These are phyloP conservation scores for Omphalotus guepiniiformis DNA, from an alignment of 768 basidiomycete species.

Conservation along the genomic window DNA sequence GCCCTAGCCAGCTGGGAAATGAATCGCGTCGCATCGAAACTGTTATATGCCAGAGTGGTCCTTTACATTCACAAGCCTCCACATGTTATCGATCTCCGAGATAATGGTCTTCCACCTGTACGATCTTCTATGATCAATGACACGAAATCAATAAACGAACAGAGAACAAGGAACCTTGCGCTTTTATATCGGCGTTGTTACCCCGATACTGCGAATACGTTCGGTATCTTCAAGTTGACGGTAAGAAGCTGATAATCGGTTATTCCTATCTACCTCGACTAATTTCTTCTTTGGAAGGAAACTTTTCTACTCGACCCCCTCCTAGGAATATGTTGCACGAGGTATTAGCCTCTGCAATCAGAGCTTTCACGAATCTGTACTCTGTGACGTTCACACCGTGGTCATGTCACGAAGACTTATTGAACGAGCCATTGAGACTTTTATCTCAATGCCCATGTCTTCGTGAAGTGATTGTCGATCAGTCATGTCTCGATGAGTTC, in stretches of 20 bases:
- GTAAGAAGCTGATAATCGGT: slow-evolving; percentile 23
- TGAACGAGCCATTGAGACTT: slow-evolving; percentile 6
- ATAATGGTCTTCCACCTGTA: background rate
- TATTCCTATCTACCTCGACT: background rate
- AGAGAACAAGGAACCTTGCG: slow-evolving; percentile 25
- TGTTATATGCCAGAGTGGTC: no score
- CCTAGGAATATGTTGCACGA: slow-evolving; percentile 11
- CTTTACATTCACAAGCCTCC: no score
- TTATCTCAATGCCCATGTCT: background rate
- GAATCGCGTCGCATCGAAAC: no score
- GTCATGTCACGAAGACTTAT: slow-evolving; percentile 5
- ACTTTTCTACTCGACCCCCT: slow-evolving; percentile 11
- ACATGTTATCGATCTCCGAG: no score
- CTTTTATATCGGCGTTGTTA: slow-evolving; percentile 36
- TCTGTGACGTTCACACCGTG: slow-evolving; percentile 6
- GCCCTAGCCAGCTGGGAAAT: no score
- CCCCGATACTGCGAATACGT: slow-evolving; percentile 39
- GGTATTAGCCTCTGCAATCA: slow-evolving; percentile 15
- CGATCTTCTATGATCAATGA: background rate
- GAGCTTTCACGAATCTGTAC: slow-evolving; percentile 8
- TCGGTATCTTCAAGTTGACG: slow-evolving; percentile 38
- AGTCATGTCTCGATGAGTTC: slow-evolving; percentile 1
- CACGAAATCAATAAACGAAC: background rate
- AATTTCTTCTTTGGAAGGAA: slow-evolving; percentile 11
- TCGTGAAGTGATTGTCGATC: slow-evolving; percentile 7